Evolutionary conservation across 2,329 filamentous ascomycete genomes (phyloP), one percentile per base, ranked within the genome.

Genomic region (Beauveria sp.): DNA sequence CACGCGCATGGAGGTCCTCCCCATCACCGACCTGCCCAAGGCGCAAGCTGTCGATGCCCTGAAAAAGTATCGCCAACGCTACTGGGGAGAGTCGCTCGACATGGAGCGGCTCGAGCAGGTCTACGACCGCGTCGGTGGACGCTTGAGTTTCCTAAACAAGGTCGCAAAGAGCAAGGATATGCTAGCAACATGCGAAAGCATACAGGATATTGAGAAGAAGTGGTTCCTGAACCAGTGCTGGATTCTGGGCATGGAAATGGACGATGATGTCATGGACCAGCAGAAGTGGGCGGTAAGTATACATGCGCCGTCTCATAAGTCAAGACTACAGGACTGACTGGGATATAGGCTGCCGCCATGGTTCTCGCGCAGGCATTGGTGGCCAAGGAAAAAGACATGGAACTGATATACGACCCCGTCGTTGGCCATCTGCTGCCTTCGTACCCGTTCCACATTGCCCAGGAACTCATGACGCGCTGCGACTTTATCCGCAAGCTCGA

Each of bases 211-310:
- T 53, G 88, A 91, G 71, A 89, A 88, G 75, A 86, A 82, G n/a
- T 91, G 88, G 87, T 88, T 91, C 65, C 76, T 90, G 9, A 90
- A 89, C 73, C 85, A 88, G 70, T 90, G 87, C 75, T 89, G 87
- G 80, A 88, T 90, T 62, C 79, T 91, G 3, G 88, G 88, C 12
- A 76, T 76, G 56, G 86, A 88, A 64, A 89, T 90, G 88, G 94
- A 97, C 67, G 94, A 97, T 74, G 94, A 99, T 71, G 94, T 97
- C 67, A 97, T 97, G 88, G 91, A 97, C 70, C 90, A 97, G 73
- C 92, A 97, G 71, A 97, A 97, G 73, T 97, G 91, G 80, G 91
- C 92, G 51, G 89, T 91, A 79, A 76, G 87, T 83, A 44, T 26
- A 8, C 26, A 20, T 58, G 26, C 10, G 18, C 10, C 16, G 3